Conservation (phyloP, 1,139 yeast genomes). For the Debaryomyces nepalensis region DNA sequence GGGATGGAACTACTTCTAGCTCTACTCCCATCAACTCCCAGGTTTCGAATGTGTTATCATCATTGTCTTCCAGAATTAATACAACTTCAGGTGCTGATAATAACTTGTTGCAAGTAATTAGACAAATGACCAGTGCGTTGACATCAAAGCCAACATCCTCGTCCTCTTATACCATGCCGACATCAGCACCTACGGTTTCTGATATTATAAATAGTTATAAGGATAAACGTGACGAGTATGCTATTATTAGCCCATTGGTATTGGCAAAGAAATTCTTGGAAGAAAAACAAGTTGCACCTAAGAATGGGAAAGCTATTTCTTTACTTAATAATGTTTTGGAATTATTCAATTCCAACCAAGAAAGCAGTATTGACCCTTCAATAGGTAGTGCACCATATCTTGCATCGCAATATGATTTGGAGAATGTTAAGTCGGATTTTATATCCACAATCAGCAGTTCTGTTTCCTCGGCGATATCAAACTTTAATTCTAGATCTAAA, state of each 20-base stretch:
- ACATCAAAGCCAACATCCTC: slow-evolving; percentile 25
- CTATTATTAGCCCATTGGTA: slow-evolving; percentile 39
- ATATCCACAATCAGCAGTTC: slow-evolving; percentile 37
- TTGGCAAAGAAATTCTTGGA: slow-evolving; percentile 45
- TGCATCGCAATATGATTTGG: not conserved
- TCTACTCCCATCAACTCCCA: slow-evolving; percentile 31
- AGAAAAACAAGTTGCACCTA: slow-evolving; percentile 17
- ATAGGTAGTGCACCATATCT: slow-evolving; percentile 1
- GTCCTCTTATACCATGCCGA: slow-evolving; percentile 20
- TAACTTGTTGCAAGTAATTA: slow-evolving; percentile 36
- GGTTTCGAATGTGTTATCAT: slow-evolving; percentile 34
- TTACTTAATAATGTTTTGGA: slow-evolving; percentile 34
- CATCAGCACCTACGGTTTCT: slow-evolving; percentile 23
- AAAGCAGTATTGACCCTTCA: slow-evolving; percentile 8
- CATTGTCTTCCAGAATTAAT: slow-evolving; percentile 27
- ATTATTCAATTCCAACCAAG: slow-evolving; percentile 21
- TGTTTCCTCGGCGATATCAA: slow-evolving; percentile 36
- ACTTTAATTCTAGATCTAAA: slow-evolving; percentile 27
- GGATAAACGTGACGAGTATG: slow-evolving; percentile 26
- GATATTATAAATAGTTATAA: slow-evolving; percentile 34
- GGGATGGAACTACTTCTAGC: slow-evolving; percentile 20
- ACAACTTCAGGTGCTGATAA: slow-evolving; percentile 28
- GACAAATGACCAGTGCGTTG: slow-evolving; percentile 49
- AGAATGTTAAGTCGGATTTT: slow-evolving; percentile 20
- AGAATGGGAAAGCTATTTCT: slow-evolving; percentile 25